Evolutionary conservation across 768 basidiomycete species (phyloP), one percentile per base, ranked within the genome.

Genomic region (Exidia glandulosa): DNA sequence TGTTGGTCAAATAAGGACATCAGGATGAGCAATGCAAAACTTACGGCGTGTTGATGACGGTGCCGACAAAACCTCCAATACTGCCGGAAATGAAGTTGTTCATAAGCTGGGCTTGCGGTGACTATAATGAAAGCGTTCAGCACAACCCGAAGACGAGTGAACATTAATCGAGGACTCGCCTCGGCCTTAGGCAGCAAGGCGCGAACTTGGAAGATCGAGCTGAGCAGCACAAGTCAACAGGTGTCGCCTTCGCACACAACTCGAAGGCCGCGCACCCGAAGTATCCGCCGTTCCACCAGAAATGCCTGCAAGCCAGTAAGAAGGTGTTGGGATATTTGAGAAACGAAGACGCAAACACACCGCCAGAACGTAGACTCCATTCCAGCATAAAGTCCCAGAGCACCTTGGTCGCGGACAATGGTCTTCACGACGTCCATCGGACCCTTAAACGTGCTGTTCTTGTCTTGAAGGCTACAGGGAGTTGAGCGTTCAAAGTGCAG

Each of bases 351-450:
- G 25, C 32, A 41, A 23, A 57, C 74, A 34, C 59, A 90, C 90
- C 94, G 82, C 95, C 95, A 97, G 75, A 97, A 95, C 2, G 95
- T 98, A 13, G 92, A 83, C 70, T 98, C 96, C 88, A 98, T 94
- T 34, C 96, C 94, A 27, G 84, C 84, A 68, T 97, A 97, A 29
- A 97, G 73, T 23, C 92, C 94, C 0, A 97, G 73, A 3, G 88
- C 56, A 31, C 95, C 95, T 33, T 91, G 85, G 61, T 85, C 87
- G 65, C 71, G 78, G 55, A 96, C 71, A 31, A 93, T 77, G 65
- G 90, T 84, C 64, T 80, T 85, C 19, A 99, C 81, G 16, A 95
- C 95, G 61, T 95, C 94, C 70, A 93, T 80, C 0, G 96, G 94
- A 2, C 96, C 95, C 29, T 84, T 84, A 74, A 86, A 98, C 1